These are phyloP conservation scores for Suillus plorans DNA, from an alignment of 768 basidiomycete species.

Conservation along the genomic window DNA sequence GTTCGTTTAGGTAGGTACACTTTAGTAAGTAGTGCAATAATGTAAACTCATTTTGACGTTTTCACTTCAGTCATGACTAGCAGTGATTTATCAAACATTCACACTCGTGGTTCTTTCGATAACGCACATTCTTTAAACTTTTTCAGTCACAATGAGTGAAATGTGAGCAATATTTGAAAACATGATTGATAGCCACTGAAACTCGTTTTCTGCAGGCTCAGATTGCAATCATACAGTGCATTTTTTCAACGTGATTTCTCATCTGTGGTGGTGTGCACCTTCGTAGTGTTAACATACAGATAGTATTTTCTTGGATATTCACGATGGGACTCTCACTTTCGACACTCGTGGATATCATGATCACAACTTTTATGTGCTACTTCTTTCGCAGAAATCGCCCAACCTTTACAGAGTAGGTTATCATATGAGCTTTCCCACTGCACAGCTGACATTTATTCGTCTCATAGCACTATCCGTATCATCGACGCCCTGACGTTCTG, in stretches of 20 bases:
- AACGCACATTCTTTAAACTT: slow-evolving; percentile 6
- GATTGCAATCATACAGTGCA: slow-evolving; percentile 7
- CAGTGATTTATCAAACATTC: slow-evolving; percentile 9
- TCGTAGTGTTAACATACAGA: neutral
- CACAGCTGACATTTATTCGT: neutral
- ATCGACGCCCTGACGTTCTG: slow-evolving; percentile 21
- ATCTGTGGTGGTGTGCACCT: slow-evolving; percentile 6
- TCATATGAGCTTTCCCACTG: neutral
- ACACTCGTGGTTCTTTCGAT: neutral
- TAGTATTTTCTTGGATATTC: slow-evolving; percentile 31
- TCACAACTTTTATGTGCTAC: slow-evolving; percentile 42
- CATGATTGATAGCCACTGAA: neutral
- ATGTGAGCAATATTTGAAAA: slow-evolving; percentile 15
- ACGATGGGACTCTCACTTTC: slow-evolving; percentile 47
- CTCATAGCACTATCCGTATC: slow-evolving; percentile 20
- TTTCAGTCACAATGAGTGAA: slow-evolving; percentile 18
- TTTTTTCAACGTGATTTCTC: slow-evolving; percentile 14
- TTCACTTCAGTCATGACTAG: slow-evolving; percentile 17
- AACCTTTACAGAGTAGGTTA: slow-evolving; percentile 32
- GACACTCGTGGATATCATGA: slow-evolving; percentile 44
- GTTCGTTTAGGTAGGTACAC: slow-evolving; percentile 17
- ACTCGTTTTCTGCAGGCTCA: slow-evolving; percentile 12
- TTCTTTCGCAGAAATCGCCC: slow-evolving; percentile 40
- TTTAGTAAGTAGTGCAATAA: neutral
- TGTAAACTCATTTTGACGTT: neutral